Evolutionary conservation across 1,284 basidiomycete species (phyloP).

Genomic region (Tremellales sp.): DNA sequence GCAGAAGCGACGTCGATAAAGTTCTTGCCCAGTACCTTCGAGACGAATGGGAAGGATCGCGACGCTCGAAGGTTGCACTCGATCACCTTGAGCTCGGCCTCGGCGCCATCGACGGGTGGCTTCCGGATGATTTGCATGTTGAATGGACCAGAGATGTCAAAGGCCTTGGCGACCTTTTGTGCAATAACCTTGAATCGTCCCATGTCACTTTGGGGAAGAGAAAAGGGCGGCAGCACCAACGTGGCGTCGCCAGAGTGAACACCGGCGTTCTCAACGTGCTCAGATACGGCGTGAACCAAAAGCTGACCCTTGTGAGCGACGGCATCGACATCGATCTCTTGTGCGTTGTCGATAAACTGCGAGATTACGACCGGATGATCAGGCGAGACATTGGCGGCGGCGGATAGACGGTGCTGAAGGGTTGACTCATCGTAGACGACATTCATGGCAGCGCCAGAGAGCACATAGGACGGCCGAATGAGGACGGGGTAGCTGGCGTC

Average conservation of each 20-base stretch:
- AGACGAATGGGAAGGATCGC: slow-evolving; percentile 98
- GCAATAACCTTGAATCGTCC: slow-evolving; percentile 83
- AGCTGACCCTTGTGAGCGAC: slow-evolving; percentile 92
- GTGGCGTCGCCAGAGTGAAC: slow-evolving; percentile 99
- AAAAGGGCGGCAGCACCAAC: slow-evolving; percentile 93
- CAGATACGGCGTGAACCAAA: slow-evolving; percentile 93
- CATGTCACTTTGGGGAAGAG: slow-evolving; percentile 71
- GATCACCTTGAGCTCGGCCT: slow-evolving; percentile 83
- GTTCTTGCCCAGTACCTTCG: slow-evolving; percentile 94
- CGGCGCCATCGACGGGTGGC: slow-evolving; percentile 56
- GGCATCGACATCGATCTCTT: slow-evolving; percentile 98
- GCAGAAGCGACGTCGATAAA: slow-evolving; percentile 93
- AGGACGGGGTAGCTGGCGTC: slow-evolving; percentile 78
- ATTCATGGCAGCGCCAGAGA: slow-evolving; percentile 99
- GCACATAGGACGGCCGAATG: slow-evolving; percentile 93
- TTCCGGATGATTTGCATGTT: slow-evolving; percentile 99
- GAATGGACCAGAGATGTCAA: slow-evolving; percentile 95
- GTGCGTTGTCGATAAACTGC: slow-evolving; percentile 96
- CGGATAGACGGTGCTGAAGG: slow-evolving; percentile 87
- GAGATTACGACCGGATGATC: slow-evolving; percentile 97
- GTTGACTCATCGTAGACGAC: slow-evolving; percentile 89
- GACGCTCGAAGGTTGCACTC: slow-evolving; percentile 98
- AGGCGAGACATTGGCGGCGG: slow-evolving; percentile 91
- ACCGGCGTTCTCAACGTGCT: slow-evolving; percentile 98
- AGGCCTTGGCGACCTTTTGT: slow-evolving; percentile 88